Conservation (phyloP, 2,329 filamentous ascomycete species). For the Fusarium begoniae region DNA sequence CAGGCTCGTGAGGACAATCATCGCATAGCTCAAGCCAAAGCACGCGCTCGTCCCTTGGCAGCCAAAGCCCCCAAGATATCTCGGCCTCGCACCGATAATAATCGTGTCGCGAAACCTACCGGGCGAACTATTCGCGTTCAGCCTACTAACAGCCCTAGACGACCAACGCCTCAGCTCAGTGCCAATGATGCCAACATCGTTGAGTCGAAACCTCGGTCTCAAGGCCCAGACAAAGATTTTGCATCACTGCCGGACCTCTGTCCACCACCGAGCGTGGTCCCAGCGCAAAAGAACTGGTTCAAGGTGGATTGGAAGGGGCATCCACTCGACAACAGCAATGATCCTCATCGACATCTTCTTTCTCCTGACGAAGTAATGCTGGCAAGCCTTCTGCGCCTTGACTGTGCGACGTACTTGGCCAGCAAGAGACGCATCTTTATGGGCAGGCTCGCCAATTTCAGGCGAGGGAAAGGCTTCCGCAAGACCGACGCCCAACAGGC, state of each 20-base stretch:
- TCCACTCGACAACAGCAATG: conserved; percentile 77
- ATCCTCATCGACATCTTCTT: conserved; percentile 75
- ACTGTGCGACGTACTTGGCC: conserved; percentile 87
- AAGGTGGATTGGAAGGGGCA: conserved; percentile 91
- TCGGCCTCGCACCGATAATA: conserved; percentile 47
- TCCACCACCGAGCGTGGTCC: conserved; percentile 73
- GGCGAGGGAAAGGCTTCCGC: conserved; percentile 82
- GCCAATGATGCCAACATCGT: conserved; percentile 60
- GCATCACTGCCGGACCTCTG: conserved; percentile 74
- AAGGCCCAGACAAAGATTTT: conserved; percentile 82
- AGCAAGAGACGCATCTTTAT: conserved; percentile 94
- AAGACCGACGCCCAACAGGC: conserved; percentile 96
- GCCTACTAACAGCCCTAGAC: conserved; percentile 32
- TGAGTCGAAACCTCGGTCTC: conserved; percentile 60
- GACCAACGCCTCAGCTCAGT: conserved; percentile 50
- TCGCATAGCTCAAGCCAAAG: conserved; percentile 47
- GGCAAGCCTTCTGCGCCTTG: conserved; percentile 81
- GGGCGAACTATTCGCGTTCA: conserved; percentile 50
- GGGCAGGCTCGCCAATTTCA: conserved; percentile 73
- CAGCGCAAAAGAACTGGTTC: conserved; percentile 72
- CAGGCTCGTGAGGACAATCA: conserved; percentile 59
- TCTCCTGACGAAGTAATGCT: conserved; percentile 81
- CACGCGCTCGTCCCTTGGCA: conserved; percentile 54
- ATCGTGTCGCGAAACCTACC: conserved; percentile 50
- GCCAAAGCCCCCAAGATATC: conserved; percentile 48